These are phyloP conservation scores for Prunus yedoensis DNA, from an alignment of 331 rosid species.

Conservation along the genomic window DNA sequence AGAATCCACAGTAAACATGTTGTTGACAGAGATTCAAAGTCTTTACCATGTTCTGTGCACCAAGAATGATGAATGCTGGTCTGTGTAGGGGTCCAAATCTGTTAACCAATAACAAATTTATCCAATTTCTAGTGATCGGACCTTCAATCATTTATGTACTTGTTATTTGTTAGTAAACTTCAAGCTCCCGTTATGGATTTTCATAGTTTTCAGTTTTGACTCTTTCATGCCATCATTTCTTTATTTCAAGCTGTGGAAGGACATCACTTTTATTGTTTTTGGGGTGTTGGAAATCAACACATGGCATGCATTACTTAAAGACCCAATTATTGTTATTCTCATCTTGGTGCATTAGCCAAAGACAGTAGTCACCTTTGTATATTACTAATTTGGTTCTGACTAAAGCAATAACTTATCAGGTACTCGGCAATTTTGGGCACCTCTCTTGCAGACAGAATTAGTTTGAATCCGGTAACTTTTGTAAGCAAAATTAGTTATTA, in stretches of 20 bases:
- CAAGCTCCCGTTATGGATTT: not conserved
- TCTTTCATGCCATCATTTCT: not conserved
- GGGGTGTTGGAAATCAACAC: not conserved
- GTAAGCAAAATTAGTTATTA: not conserved
- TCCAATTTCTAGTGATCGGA: not conserved
- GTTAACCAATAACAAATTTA: no score
- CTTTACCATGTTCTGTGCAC: not conserved
- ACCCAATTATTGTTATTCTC: not conserved
- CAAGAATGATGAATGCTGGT: not conserved
- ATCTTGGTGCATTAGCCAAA: not conserved
- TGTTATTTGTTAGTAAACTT: no score
- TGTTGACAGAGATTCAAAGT: not conserved
- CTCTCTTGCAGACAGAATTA: slow-evolving; percentile 59
- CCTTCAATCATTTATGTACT: not conserved
- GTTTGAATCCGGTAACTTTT: slow-evolving; percentile 69
- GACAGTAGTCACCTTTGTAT: slow-evolving; percentile 8
- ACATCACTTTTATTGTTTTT: not conserved
- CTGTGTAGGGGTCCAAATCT: no score
- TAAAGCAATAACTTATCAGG: slow-evolving; percentile 45
- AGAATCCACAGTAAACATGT: not conserved
- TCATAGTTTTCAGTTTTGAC: not conserved
- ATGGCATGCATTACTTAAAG: not conserved
- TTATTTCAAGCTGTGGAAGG: not conserved
- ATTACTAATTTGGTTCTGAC: slow-evolving; percentile 10
- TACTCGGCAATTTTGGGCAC: slow-evolving; percentile 95